A percentile compares a stretch with the other conserved stretches of the same genome.
phyloP scores from a whole-genome alignment of 208 protist genomes.

The Endotrypanum monterogeii region DNA sequence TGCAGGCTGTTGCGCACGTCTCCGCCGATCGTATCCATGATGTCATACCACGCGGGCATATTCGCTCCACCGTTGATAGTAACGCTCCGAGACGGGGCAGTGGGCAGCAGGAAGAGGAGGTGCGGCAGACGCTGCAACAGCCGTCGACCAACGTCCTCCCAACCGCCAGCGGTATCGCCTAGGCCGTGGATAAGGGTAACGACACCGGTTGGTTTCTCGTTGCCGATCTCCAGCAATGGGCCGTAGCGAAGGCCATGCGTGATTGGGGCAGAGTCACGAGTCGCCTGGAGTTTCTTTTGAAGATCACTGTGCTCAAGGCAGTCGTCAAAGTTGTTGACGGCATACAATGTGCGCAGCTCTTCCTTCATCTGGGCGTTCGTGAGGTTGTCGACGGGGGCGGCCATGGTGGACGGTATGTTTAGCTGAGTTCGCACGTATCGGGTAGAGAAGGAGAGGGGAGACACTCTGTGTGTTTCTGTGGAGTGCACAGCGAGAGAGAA shows the following conservation, averaged over 20 bases:
- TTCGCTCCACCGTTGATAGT: constrained; percentile 86
- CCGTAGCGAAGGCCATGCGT: constrained; percentile 67
- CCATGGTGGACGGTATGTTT: neutral
- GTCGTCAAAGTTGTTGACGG: constrained; percentile 61
- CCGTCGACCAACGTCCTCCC: constrained; percentile 76
- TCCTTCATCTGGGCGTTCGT: constrained; percentile 68
- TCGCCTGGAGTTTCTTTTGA: constrained; percentile 52
- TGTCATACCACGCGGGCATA: constrained; percentile 95
- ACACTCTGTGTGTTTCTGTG: neutral
- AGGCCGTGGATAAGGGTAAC: constrained; percentile 93
- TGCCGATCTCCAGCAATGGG: constrained; percentile 67
- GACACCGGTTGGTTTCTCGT: constrained; percentile 68
- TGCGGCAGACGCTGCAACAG: constrained; percentile 71
- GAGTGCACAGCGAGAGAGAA: neutral
- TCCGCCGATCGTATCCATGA: constrained; percentile 42
- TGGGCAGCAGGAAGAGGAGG: constrained; percentile 92
- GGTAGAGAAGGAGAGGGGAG: neutral
- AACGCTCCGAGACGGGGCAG: constrained; percentile 75
- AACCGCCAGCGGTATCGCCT: constrained; percentile 88
- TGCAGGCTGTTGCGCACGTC: constrained; percentile 37
- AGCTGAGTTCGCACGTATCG: neutral
- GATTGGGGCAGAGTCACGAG: constrained; percentile 47
- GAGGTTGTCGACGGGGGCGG: constrained; percentile 42
- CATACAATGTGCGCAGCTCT: constrained; percentile 67
- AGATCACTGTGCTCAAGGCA: constrained; percentile 74